These are phyloP conservation scores for Polyplosphaeria fusca DNA, from an alignment of 495 filamentous ascomycete species.

Conservation along the genomic window DNA sequence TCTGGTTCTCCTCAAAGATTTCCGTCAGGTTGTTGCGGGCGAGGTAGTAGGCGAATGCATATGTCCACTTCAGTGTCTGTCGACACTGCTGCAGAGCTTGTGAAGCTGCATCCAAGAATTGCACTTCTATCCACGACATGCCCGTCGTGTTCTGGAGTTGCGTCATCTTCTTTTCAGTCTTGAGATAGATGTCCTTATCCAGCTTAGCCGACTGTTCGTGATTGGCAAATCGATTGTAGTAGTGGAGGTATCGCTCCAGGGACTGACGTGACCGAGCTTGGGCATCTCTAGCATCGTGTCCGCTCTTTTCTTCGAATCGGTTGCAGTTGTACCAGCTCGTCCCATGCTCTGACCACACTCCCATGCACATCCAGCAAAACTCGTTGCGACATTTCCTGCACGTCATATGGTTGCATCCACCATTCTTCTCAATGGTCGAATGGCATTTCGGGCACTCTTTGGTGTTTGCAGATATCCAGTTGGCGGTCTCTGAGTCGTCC, in stretches of 20 bases:
- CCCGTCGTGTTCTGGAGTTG: slow-evolving; percentile 86
- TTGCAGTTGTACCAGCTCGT: slow-evolving; percentile 99
- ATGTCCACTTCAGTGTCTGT: slow-evolving; percentile 98
- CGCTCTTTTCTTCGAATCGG: slow-evolving; percentile 91
- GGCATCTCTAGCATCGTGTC: slow-evolving; percentile 79
- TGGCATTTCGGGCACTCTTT: slow-evolving; percentile 96
- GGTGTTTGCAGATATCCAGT: slow-evolving; percentile 99
- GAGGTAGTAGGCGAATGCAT: slow-evolving; percentile 96
- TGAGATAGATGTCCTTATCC: slow-evolving; percentile 90
- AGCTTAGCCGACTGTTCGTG: slow-evolving; percentile 97
- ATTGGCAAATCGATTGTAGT: slow-evolving; percentile 98
- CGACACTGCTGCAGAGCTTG: slow-evolving; percentile 93
- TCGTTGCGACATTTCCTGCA: slow-evolving; percentile 98
- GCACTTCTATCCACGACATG: slow-evolving; percentile 98
- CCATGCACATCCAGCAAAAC: slow-evolving; percentile 99
- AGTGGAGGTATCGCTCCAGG: slow-evolving; percentile 91
- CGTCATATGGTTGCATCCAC: slow-evolving; percentile 99
- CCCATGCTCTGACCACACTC: slow-evolving; percentile 94
- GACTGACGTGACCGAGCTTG: slow-evolving; percentile 87
- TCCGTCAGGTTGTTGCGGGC: slow-evolving; percentile 91
- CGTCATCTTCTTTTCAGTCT: slow-evolving; percentile 99
- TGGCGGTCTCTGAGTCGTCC: slow-evolving; percentile 96
- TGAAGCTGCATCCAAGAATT: slow-evolving; percentile 89
- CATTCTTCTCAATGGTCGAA: slow-evolving; percentile 98
- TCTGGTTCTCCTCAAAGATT: slow-evolving; percentile 98